A percentile compares a stretch with the other conserved stretches of the same genome.
Conservation (phyloP, 352 stramenopile species). For the Globisporangium apiculatum region DNA sequence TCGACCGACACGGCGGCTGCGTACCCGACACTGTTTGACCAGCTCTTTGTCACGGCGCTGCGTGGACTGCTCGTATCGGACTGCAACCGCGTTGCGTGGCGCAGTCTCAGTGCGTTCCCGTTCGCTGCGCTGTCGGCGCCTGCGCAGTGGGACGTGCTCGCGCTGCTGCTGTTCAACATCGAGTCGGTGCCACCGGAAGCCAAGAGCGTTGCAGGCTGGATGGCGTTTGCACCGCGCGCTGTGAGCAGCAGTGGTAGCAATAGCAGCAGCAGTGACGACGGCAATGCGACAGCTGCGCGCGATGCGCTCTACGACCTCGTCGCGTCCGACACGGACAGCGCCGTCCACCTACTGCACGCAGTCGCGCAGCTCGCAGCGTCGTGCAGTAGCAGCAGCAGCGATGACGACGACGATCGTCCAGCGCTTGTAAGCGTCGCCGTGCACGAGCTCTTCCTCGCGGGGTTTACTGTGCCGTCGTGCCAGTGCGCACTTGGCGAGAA, state of each 20-base stretch:
- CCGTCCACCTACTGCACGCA: constrained; percentile 63
- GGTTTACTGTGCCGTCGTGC: constrained; percentile 41
- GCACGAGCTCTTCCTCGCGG: constrained; percentile 61
- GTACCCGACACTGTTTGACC: constrained; percentile 79
- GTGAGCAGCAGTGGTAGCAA: constrained; percentile 18
- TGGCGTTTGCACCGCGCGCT: constrained; percentile 44
- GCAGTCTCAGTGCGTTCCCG: constrained; percentile 59
- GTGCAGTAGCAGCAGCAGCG: constrained; percentile 28
- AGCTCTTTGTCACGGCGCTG: constrained; percentile 78
- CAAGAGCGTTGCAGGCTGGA: constrained; percentile 56
- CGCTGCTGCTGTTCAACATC: constrained; percentile 67
- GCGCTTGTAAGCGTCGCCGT: constrained; percentile 49
- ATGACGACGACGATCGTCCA: constrained; percentile 15
- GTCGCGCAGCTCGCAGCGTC: constrained; percentile 33
- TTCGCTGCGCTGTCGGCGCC: constrained; percentile 62
- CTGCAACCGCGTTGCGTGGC: constrained; percentile 78
- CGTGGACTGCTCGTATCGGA: constrained; percentile 63
- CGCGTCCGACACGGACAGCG: constrained; percentile 51
- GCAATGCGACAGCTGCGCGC: constrained; percentile 22
- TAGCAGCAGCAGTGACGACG: constrained; percentile 16
- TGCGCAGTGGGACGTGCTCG: constrained; percentile 80
- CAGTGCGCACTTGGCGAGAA: constrained; percentile 37
- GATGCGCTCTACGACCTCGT: constrained; percentile 55
- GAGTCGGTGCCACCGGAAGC: constrained; percentile 45
- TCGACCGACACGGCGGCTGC: constrained; percentile 27